Percentiles rank a stretch among this genome's conserved stretches.
phyloP scores from a whole-genome alignment of 331 rosid genomes.

The Erythrophleum ivorense region DNA sequence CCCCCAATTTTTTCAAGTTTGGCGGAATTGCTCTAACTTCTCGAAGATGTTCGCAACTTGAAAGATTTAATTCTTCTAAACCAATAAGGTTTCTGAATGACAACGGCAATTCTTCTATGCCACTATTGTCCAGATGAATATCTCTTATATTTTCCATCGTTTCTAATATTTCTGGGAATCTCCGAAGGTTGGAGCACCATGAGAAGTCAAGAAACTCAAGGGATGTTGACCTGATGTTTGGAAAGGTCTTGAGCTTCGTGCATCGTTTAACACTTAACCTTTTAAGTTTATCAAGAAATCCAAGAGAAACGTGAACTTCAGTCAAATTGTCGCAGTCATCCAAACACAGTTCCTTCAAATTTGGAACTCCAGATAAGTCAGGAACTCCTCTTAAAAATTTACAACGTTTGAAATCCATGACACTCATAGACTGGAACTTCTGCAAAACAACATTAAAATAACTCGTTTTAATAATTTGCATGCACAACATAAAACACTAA shows the following conservation, averaged over 20 bases:
- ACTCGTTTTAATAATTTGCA: neutral
- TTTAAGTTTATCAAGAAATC: slow-evolving; percentile 23
- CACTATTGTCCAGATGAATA: neutral
- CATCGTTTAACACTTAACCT: neutral
- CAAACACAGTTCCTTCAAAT: slow-evolving; percentile 19
- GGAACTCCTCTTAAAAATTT: neutral
- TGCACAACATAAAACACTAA: neutral
- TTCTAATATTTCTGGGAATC: slow-evolving; percentile 16
- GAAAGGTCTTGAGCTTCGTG: neutral
- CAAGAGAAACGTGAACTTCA: slow-evolving; percentile 14
- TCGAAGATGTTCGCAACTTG: neutral
- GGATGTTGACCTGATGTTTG: neutral
- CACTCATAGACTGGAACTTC: neutral
- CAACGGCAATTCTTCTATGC: slow-evolving; percentile 6
- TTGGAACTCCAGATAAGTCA: slow-evolving; percentile 17
- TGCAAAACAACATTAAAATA: neutral
- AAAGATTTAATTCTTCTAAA: neutral
- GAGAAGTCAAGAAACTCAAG: slow-evolving; percentile 18
- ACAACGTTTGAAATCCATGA: neutral
- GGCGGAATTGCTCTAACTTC: neutral
- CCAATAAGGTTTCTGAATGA: neutral
- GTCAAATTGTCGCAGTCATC: neutral
- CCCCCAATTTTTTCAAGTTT: neutral
- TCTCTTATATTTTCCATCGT: slow-evolving; percentile 1
- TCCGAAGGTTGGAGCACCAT: neutral